Evolutionary conservation across 169 alveolate species (phyloP).

Genomic region (Perkinsus marinus): DNA sequence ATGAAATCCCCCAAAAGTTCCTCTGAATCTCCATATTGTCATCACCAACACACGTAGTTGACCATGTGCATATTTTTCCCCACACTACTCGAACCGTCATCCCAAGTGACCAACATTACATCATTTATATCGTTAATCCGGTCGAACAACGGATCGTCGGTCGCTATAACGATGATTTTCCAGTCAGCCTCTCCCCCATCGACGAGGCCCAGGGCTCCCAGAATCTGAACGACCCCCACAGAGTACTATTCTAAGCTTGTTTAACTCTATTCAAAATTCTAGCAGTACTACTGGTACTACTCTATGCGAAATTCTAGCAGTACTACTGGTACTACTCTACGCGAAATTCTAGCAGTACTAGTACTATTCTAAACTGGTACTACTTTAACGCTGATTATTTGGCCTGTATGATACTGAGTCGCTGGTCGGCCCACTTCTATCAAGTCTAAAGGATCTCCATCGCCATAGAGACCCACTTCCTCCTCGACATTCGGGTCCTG

Average conservation of each 20-base stretch:
- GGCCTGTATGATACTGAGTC: conserved; percentile 36
- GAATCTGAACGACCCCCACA: conserved; percentile 31
- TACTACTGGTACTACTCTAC: no score
- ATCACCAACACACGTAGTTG: no score
- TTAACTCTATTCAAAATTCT: no score
- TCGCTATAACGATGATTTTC: conserved; percentile 60
- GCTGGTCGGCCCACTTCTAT: conserved; percentile 61
- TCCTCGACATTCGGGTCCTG: conserved; percentile 11
- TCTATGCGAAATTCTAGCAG: no score
- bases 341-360: no score
- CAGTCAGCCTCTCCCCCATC: conserved; percentile 82
- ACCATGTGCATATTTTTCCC: no score
- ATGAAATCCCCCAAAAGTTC: no score
- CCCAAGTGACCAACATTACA: conserved; percentile 33
- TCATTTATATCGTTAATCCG: conserved; percentile 38
- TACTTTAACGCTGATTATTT: conserved; percentile 41
- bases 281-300: no score
- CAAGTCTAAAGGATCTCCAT: conserved; percentile 80
- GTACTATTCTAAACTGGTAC: no score
- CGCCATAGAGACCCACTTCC: conserved; percentile 48
- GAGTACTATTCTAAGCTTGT: no score
- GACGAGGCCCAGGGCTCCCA: conserved; percentile 73
- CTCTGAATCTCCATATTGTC: no score
- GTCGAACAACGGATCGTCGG: conserved; percentile 41
- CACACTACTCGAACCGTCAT: no score